Percentiles rank a stretch among this genome's conserved stretches.
Conservation (phyloP, 2,329 filamentous ascomycete species). For the Ophiostoma sp. region DNA sequence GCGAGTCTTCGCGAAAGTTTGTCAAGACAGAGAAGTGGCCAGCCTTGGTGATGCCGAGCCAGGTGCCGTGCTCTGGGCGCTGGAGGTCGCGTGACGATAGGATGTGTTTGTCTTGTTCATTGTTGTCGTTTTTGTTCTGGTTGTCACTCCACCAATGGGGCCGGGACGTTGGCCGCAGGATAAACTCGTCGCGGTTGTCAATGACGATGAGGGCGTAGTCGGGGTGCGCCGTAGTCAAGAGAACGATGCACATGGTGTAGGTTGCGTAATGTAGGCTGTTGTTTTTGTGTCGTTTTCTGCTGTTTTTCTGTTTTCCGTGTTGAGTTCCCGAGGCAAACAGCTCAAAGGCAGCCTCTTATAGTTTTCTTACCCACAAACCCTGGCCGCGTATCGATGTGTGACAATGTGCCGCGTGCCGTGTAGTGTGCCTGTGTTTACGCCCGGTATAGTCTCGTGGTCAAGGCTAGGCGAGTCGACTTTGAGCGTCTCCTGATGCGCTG, state of each 20-base stretch:
- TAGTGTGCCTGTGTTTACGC: background rate
- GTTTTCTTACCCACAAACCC: background rate
- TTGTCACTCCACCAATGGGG: constrained; percentile 58
- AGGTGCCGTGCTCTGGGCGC: constrained; percentile 58
- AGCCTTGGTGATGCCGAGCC: constrained; percentile 57
- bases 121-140: constrained; percentile 22
- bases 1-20: constrained; percentile 57
- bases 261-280: background rate
- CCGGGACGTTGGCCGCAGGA: constrained; percentile 57
- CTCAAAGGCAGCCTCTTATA: background rate
- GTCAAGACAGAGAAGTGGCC: constrained; percentile 61
- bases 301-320: background rate
- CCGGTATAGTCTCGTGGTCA: constrained; percentile 19
- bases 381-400: background rate
- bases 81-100: constrained; percentile 59
- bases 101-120: constrained; percentile 35
- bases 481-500: constrained; percentile 16
- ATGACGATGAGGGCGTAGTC: constrained; percentile 68
- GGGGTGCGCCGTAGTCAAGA: constrained; percentile 70
- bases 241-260: constrained; percentile 65
- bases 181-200: constrained; percentile 73
- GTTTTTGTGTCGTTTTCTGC: background rate
- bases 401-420: background rate
- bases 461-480: background rate
- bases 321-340: background rate